phyloP scores from a whole-genome alignment of 345 rosid species.

The Murraya paniculata region DNA sequence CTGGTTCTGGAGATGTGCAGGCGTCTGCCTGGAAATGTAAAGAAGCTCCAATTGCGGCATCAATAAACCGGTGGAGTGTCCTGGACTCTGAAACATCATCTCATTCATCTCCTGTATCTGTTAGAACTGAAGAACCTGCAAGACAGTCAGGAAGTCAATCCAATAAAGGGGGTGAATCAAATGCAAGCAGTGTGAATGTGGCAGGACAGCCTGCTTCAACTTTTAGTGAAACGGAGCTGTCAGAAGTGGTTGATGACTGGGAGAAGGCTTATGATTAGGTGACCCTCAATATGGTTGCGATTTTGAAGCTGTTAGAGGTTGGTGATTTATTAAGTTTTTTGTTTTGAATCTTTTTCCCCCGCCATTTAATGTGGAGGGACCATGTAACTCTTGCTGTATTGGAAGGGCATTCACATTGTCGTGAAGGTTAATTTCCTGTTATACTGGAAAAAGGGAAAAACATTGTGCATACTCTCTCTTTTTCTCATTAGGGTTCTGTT shows the following conservation, averaged over 20 bases:
- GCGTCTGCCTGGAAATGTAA: constrained; percentile 48
- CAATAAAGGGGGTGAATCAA: constrained; percentile 25
- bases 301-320: background rate
- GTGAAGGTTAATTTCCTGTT: background rate
- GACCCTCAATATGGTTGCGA: background rate
- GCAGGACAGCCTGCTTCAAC: constrained; percentile 29
- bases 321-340: background rate
- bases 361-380: background rate
- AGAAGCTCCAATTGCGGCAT: constrained; percentile 51
- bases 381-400: background rate
- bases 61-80: constrained; percentile 68
- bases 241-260: constrained; percentile 81
- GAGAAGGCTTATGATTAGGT: constrained; percentile 72
- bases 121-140: constrained; percentile 21
- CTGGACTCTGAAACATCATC: constrained; percentile 45
- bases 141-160: constrained; percentile 18
- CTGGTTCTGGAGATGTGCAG: constrained; percentile 35
- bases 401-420: background rate
- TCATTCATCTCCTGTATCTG: constrained; percentile 32
- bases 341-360: background rate
- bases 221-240: constrained; percentile 22
- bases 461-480: too few relatives aligned
- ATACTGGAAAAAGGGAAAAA: background rate
- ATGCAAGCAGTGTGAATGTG: constrained; percentile 23
- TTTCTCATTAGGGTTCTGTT: too few relatives aligned